Conservation (phyloP, 1,284 basidiomycete species). For the Taiwanofungus camphoratus region DNA sequence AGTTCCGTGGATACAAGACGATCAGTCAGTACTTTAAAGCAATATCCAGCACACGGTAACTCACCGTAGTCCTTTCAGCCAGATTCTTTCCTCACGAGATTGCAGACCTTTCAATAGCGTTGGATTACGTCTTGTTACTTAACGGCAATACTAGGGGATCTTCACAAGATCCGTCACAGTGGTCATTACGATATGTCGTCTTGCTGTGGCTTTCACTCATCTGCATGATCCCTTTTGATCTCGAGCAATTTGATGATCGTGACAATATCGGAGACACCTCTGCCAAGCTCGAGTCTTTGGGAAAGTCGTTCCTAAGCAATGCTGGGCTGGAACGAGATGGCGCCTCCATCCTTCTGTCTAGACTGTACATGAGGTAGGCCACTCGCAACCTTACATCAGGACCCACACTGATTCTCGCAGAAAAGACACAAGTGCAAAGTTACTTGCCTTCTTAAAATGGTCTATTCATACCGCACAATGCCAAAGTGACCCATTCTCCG, state of each 20-base stretch:
- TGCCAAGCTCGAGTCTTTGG: conserved; percentile 51
- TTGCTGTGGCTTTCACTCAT: conserved; percentile 93
- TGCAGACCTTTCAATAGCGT: conserved; percentile 70
- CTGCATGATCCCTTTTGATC: conserved; percentile 90
- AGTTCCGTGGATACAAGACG: conserved; percentile 88
- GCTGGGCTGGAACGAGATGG: conserved; percentile 81
- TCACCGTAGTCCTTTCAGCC: conserved; percentile 39
- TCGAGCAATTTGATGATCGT: conserved; percentile 75
- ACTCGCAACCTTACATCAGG: background rate
- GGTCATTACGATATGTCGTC: conserved; percentile 82
- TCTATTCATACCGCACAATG: conserved; percentile 32
- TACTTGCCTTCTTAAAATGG: conserved; percentile 49
- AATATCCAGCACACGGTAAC: background rate
- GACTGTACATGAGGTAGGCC: conserved; percentile 70
- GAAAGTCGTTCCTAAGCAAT: conserved; percentile 53
- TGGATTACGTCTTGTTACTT: conserved; percentile 57
- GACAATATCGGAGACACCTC: conserved; percentile 45
- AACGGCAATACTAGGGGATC: conserved; percentile 41
- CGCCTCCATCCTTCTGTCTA: conserved; percentile 67
- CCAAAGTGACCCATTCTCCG: conserved; percentile 44
- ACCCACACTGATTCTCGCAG: conserved; percentile 31
- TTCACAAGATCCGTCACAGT: conserved; percentile 45
- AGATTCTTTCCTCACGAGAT: conserved; percentile 91
- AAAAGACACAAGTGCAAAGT: conserved; percentile 51
- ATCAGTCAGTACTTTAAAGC: conserved; percentile 60